These are phyloP conservation scores for Colletotrichum sp. DNA, from an alignment of 2,329 filamentous ascomycete species.

Conservation along the genomic window DNA sequence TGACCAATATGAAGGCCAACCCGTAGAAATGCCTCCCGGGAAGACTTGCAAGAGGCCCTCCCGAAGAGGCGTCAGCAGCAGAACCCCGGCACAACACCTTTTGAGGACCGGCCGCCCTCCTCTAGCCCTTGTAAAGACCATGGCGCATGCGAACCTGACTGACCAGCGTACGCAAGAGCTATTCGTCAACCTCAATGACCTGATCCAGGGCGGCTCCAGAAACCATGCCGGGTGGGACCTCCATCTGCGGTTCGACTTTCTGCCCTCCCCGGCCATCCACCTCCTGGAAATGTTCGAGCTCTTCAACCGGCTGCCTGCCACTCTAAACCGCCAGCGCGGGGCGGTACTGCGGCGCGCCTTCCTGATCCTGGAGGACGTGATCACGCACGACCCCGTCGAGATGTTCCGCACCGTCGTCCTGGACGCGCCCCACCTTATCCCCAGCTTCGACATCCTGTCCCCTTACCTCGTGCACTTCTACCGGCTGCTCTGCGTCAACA, in stretches of 20 bases:
- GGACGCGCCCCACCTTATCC: not conserved
- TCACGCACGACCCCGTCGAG: not conserved
- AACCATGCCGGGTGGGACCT: not conserved
- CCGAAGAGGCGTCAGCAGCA: not conserved
- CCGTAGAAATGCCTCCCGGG: not conserved
- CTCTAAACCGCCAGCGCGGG: not conserved
- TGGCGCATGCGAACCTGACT: not conserved
- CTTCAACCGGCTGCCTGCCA: not conserved
- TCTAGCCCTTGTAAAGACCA: not conserved
- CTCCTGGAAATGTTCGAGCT: not conserved
- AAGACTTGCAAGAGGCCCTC: not conserved
- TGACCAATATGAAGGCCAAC: not conserved
- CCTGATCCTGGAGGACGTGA: not conserved
- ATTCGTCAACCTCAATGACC: not conserved
- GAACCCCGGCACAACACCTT: not conserved
- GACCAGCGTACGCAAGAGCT: not conserved
- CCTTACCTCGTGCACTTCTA: not conserved
- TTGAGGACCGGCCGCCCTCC: not conserved
- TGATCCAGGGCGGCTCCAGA: not conserved
- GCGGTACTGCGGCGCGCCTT: not conserved
- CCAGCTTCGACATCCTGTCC: not conserved
- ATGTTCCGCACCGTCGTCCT: not conserved
- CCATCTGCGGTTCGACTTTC: not conserved
- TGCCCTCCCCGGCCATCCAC: not conserved
- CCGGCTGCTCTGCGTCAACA: not conserved